Evolutionary conservation across 345 rosid species (phyloP).

Genomic region (Microcos paniculata): DNA sequence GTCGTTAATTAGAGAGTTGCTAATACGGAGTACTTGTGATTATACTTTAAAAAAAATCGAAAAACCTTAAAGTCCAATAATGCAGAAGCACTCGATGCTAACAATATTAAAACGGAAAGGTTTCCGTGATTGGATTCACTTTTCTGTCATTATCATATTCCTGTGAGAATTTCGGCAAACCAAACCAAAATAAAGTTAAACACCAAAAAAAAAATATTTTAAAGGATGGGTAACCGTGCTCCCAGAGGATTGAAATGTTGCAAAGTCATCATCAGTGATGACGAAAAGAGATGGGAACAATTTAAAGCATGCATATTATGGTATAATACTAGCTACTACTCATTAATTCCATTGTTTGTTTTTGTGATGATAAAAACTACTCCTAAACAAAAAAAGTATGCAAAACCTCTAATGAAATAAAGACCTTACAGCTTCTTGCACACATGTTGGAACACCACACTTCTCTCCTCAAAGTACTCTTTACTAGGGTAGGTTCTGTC

Average conservation of each 20-base stretch:
- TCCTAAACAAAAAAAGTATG: neutral
- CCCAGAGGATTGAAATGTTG: neutral
- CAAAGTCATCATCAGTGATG: neutral
- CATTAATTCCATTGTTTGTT: neutral
- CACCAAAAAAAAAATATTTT: neutral
- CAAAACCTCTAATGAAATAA: neutral
- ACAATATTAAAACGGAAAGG: neutral
- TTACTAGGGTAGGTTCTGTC: conserved; percentile 7
- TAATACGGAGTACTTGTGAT: no score
- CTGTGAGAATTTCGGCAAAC: neutral
- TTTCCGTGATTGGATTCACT: neutral
- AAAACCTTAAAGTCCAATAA: neutral
- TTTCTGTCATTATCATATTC: conserved; percentile 8
- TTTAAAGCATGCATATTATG: neutral
- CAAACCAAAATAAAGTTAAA: neutral
- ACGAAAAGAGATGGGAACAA: neutral
- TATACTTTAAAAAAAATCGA: no score
- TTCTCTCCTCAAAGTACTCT: neutral
- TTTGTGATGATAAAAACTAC: neutral
- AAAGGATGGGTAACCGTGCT: neutral
- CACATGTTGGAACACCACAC: neutral
- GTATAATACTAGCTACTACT: neutral
- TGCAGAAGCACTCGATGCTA: neutral
- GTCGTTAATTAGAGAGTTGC: neutral
- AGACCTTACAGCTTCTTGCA: neutral